Evolutionary conservation across 805 yeast genomes (phyloP), one percentile per base, ranked within the genome.

Genomic region (Kodamaea kaohsiungensis): DNA sequence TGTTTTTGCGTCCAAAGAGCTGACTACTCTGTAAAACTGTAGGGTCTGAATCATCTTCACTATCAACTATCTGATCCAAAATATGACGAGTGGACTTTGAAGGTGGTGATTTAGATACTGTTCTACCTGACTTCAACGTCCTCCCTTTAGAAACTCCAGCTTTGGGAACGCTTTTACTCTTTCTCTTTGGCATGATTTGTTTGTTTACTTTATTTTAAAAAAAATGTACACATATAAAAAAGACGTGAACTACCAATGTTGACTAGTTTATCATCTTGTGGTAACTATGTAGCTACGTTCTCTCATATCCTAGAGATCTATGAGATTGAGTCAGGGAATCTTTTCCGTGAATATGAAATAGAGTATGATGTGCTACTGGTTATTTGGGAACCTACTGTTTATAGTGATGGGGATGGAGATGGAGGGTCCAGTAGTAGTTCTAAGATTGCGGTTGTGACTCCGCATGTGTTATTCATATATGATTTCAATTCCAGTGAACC

Each of bases 361-460:
- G 43, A 25, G 7, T 3, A 22, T 10, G 30, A 19, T 4, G 45
- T 38, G 2, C 5, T 27, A 5, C 54, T 27, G 27, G n/a, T 51
- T 1, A 17, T 25, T 4, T 47, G 49, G 51, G 51, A 52, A 39
- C 54, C 48, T 4, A 30, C 35, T 10, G 48, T 17, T 12, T 22
- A 22, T 22, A 22, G 25, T 22, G 25, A 22, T 22, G 38, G 18
- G 7, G 40, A n/a, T n/a, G 27, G 33, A 9, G 19, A 25, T n/a
- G 38, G 18, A 15, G 40, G 17, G 9, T 9, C 16, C 16, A n/a
- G 35, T 16, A 17, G 6, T 3, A 22, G 25, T 19, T 30, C 43
- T 19, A 75, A 75, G 53, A 33, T 75, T n/a, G 79, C 72, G 0
- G 54, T 69, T 3, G 54, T 66, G 7, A 46, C 38, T 16, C 16